phyloP scores from a whole-genome alignment of 345 rosid genomes.

The Gossypium raimondii region DNA sequence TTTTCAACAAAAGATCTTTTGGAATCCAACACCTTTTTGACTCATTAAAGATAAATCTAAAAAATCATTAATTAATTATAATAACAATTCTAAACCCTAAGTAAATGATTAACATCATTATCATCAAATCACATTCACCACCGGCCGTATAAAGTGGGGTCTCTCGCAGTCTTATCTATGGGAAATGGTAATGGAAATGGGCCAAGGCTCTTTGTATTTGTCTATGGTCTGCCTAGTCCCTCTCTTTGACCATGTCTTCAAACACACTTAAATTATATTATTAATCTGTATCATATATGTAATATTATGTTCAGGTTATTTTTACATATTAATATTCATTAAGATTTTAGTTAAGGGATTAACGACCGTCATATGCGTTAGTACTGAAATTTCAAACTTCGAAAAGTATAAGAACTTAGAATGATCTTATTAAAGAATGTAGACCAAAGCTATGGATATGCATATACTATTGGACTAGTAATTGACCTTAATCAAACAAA shows the following conservation, averaged over 20 bases:
- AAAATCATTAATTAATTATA: neutral
- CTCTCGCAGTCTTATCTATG: neutral
- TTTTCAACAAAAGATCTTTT: conserved; percentile 8
- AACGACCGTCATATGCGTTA: rapidly evolving
- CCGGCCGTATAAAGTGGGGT: conserved; percentile 22
- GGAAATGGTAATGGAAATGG: neutral
- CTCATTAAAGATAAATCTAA: conserved; percentile 10
- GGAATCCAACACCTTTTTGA: conserved; percentile 19
- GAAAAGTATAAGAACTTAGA: too few species aligned
- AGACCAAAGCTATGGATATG: too few species aligned
- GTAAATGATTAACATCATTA: conserved; percentile 14
- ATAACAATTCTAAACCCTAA: neutral
- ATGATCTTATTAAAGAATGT: too few species aligned
- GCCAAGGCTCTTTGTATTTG: neutral
- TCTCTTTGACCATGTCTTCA: neutral
- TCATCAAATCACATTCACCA: neutral
- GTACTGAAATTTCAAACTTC: too few species aligned
- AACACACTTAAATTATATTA: too few species aligned
- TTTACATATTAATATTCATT: too few species aligned
- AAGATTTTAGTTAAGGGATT: too few species aligned
- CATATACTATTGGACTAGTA: too few species aligned
- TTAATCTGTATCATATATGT: too few species aligned
- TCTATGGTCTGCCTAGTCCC: neutral
- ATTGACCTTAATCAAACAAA: too few species aligned
- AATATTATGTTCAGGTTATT: too few species aligned